phyloP scores from a whole-genome alignment of 2,329 filamentous ascomycete species.

The Thelonectria blattea region DNA sequence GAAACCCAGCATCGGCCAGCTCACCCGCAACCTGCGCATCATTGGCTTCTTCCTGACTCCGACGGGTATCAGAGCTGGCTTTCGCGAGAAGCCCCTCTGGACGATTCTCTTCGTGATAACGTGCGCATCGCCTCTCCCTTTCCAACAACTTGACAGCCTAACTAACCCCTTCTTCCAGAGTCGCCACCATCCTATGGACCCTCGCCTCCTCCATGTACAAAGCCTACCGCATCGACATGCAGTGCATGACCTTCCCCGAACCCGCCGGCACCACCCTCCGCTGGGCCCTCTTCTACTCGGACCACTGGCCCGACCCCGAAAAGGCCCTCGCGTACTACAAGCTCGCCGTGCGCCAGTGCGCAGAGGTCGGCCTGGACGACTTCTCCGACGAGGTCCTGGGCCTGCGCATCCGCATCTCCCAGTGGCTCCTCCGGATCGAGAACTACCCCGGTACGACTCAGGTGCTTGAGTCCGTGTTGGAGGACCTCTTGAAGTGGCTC shows the following conservation, averaged over 20 bases:
- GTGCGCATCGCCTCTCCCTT: conserved; percentile 24
- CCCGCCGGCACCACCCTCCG: conserved; percentile 79
- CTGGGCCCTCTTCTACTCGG: conserved; percentile 85
- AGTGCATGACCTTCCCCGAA: conserved; percentile 68
- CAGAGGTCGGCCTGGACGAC: conserved; percentile 79
- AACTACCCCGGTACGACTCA: conserved; percentile 74
- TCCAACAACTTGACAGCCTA: background rate
- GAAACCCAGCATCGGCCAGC: conserved; percentile 36
- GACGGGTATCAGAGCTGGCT: conserved; percentile 44
- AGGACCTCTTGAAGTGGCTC: conserved; percentile 71
- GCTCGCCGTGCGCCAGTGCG: conserved; percentile 75
- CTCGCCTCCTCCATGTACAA: conserved; percentile 51
- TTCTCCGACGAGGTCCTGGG: conserved; percentile 92
- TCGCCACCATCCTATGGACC: conserved; percentile 13
- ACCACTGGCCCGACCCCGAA: conserved; percentile 74
- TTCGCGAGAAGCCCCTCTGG: conserved; percentile 41
- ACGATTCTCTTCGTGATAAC: conserved; percentile 41
- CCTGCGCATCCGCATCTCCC: conserved; percentile 81
- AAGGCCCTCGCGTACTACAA: conserved; percentile 85
- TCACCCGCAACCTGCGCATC: conserved; percentile 45
- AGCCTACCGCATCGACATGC: conserved; percentile 59
- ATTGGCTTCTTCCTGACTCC: conserved; percentile 44
- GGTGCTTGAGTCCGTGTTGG: conserved; percentile 77
- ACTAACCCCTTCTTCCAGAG: conserved; percentile 30
- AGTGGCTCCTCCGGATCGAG: conserved; percentile 78